Base-by-base conservation (phyloP, 495 filamentous ascomycete species). In the Hypoxylon lenormandii region DNA sequence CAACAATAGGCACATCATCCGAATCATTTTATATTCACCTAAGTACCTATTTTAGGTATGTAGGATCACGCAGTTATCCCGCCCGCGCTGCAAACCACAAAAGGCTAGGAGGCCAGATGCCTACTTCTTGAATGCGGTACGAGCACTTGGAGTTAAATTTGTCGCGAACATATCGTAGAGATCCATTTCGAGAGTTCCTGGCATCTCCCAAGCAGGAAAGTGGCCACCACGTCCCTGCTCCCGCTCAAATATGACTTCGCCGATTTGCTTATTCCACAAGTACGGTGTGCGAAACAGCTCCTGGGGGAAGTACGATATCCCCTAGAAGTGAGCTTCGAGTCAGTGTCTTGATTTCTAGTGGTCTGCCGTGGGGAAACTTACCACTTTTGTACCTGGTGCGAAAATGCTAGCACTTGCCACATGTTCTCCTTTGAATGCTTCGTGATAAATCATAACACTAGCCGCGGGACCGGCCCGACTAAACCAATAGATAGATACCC, bases 221-320 rank as follows among this genome's bases (percentile, higher is more conserved):
- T 28, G 26, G 26, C 26, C 88, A 3, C 88, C 88, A 4, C 65
- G 60, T 0, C 77, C 66, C 76, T 88, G 74, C 40, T 79, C 74
- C 8, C 72, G 79, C 72, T 87, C 83, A 43, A 79, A 82, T 3
- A 89, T 84, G 0, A 90, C 76, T 1, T 80, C 76, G 0, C 88
- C 87, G 19, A 88, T 42, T 4, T 33, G 56, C 5, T 22, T 18
- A 12, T 60, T 60, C 56, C 56, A 60, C 11, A 38, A 8, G 3
- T 12, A 4, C 11, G 37, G 37, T 8, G 37, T 38, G 37, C 37
- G 37, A 8, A 12, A 38, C 3, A 38, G 3, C 37, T 38, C 37
- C 37, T 38, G 3, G 3, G 37, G 37, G 13, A 38, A 38, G 11
- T 38, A 38, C 37, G 37, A 38, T 2, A 38, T 4, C 3, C 37